Conservation (phyloP, 2,329 filamentous ascomycete genomes). For the Fusarium graminum region DNA sequence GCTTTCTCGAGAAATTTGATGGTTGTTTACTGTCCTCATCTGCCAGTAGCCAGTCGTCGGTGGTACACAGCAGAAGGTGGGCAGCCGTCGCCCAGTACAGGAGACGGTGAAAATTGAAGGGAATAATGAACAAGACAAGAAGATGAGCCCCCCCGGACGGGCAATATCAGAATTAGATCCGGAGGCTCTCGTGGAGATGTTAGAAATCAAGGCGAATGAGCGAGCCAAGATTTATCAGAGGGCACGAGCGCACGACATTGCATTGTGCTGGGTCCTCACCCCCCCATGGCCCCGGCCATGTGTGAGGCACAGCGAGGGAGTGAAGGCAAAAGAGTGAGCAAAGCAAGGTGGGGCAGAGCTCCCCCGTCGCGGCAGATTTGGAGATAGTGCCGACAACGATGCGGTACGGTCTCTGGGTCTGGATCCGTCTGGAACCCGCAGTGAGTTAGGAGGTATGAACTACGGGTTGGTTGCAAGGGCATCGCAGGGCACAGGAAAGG, state of each 20-base stretch:
- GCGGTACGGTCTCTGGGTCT: slow-evolving; percentile 42
- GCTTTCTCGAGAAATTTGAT: slow-evolving; percentile 34
- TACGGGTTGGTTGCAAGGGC: slow-evolving; percentile 38
- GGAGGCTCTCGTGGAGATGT: slow-evolving; percentile 48
- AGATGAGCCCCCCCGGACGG: slow-evolving; percentile 37
- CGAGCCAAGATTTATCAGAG: slow-evolving; percentile 50
- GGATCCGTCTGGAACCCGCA: slow-evolving; percentile 42
- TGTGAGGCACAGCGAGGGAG: slow-evolving; percentile 47
- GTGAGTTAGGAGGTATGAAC: slow-evolving; percentile 43
- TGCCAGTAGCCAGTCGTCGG: slow-evolving; percentile 44
- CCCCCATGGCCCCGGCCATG: slow-evolving; percentile 48
- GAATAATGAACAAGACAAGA: slow-evolving; percentile 38
- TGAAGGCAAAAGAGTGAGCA: slow-evolving; percentile 46
- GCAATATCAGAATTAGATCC: slow-evolving; percentile 45
- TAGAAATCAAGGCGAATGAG: slow-evolving; percentile 48
- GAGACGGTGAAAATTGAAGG: slow-evolving; percentile 35
- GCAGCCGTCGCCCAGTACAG: slow-evolving; percentile 41
- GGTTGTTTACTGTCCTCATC: slow-evolving; percentile 42
- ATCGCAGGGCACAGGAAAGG: slow-evolving; percentile 30
- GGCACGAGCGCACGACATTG: slow-evolving; percentile 51
- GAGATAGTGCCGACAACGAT: slow-evolving; percentile 50
- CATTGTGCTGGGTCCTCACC: slow-evolving; percentile 49
- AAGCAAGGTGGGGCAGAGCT: slow-evolving; percentile 48
- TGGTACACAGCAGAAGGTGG: slow-evolving; percentile 45
- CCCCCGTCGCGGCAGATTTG: slow-evolving; percentile 50